These are phyloP conservation scores for Eimeria maxima DNA, from an alignment of 169 alveolate species.

Conservation along the genomic window DNA sequence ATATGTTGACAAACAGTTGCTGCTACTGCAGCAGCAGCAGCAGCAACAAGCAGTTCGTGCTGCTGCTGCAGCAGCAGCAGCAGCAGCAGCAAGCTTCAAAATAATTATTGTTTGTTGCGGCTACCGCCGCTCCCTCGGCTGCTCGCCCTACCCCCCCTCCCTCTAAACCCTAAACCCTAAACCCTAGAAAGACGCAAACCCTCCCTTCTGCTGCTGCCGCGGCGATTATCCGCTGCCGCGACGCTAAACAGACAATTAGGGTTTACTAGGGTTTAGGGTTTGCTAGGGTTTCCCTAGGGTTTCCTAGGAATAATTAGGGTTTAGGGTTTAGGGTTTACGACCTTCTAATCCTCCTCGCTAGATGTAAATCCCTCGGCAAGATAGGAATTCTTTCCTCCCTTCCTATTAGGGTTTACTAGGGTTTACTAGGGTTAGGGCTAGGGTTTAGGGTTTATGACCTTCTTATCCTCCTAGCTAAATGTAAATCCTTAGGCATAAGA, in stretches of 20 bases:
- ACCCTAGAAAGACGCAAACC: no score
- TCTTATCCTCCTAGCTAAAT: neutral
- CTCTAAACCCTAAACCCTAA: constrained; percentile 20
- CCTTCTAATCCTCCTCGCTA: neutral
- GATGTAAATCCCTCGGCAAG: neutral
- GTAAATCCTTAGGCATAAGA: neutral
- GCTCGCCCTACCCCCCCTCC: neutral
- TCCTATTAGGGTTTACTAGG: no score
- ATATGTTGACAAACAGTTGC: neutral
- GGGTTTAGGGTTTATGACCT: neutral
- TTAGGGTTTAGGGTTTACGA: neutral
- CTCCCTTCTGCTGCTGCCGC: no score
- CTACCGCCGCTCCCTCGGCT: constrained; percentile 11
- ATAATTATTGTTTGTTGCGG: neutral
- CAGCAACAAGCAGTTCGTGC: constrained; percentile 12
- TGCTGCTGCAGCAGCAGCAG: constrained; percentile 18
- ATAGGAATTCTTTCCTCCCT: no score
- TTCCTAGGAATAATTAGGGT: no score
- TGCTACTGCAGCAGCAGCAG: constrained; percentile 49
- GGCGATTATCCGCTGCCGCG: no score
- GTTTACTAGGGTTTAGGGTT: constrained; percentile 31
- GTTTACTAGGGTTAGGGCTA: constrained; percentile 30
- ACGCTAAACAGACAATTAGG: neutral
- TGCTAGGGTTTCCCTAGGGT: neutral
- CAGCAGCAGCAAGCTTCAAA: neutral